Percentiles rank a stretch among this genome's conserved stretches.
Evolutionary conservation across 148 eudicot species (phyloP).

Genomic region (Vaccinium myrtillus): DNA sequence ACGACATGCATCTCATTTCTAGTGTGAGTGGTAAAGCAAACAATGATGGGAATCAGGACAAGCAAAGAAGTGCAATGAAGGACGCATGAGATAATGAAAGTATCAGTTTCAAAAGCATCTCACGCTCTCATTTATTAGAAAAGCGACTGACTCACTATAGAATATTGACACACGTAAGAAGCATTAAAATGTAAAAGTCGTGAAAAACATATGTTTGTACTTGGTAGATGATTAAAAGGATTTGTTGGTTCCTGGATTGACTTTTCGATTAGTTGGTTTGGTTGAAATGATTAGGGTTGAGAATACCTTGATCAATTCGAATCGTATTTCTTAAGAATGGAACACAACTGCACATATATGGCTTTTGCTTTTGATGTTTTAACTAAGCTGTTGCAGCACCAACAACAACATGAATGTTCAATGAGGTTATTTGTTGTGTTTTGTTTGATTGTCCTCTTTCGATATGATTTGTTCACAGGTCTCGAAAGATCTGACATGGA

Average conservation of each 20-base stretch:
- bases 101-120: not conserved
- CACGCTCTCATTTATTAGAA: not conserved
- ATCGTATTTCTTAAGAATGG: not conserved
- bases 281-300: not conserved
- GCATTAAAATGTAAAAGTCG: not conserved
- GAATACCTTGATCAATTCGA: not conserved
- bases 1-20: not conserved
- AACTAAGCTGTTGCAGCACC: not conserved
- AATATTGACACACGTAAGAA: not conserved
- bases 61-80: not conserved
- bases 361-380: not conserved
- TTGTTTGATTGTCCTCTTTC: not conserved
- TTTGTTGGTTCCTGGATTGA: not conserved
- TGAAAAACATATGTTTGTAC: not conserved
- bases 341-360: not conserved
- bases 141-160: not conserved
- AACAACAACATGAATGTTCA: not conserved
- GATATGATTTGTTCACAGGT: slow-evolving; percentile 31
- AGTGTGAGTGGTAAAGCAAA: not conserved
- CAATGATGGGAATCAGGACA: not conserved
- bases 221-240: not conserved
- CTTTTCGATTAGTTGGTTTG: not conserved
- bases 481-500: slow-evolving; percentile 48
- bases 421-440: not conserved
- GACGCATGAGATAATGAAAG: not conserved